Conservation (phyloP, 306 rosid genomes). For the Malus sylvestris region DNA sequence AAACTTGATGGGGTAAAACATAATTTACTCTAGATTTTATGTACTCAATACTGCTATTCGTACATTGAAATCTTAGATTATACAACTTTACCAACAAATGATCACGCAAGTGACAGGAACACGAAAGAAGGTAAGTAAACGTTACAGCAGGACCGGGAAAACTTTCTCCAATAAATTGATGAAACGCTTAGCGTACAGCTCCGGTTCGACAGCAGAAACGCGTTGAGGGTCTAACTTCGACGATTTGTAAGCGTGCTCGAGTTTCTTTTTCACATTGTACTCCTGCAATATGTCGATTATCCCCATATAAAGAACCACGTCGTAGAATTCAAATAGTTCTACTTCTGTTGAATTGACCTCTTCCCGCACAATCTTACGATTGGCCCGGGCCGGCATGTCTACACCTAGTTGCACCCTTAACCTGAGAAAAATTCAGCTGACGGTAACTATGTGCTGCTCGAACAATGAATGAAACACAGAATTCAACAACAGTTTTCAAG, state of each 20-base stretch:
- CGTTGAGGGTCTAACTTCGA: constrained; percentile 39
- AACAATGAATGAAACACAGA: background rate
- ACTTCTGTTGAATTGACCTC: constrained; percentile 44
- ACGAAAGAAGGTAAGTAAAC: background rate
- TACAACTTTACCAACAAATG: constrained; percentile 11
- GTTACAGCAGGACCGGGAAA: constrained; percentile 47
- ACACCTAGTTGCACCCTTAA: constrained; percentile 89
- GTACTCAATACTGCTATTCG: too few species aligned
- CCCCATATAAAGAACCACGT: constrained; percentile 89
- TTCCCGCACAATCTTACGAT: constrained; percentile 35
- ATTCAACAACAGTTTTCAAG: background rate
- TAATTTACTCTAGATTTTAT: too few species aligned
- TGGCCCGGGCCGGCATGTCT: constrained; percentile 93
- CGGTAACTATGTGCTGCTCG: background rate
- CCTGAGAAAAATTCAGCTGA: constrained; percentile 31
- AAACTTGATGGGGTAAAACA: too few species aligned
- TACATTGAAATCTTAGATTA: background rate
- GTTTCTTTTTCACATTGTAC: constrained; percentile 61
- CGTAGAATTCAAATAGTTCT: constrained; percentile 75
- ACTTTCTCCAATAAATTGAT: constrained; percentile 61
- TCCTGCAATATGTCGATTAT: constrained; percentile 87
- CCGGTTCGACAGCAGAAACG: constrained; percentile 70
- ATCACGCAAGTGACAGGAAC: background rate
- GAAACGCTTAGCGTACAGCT: constrained; percentile 69
- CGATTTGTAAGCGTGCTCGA: constrained; percentile 68